These are phyloP conservation scores for Penicillium expansum DNA, from an alignment of 2,329 filamentous ascomycete genomes.

Conservation along the genomic window DNA sequence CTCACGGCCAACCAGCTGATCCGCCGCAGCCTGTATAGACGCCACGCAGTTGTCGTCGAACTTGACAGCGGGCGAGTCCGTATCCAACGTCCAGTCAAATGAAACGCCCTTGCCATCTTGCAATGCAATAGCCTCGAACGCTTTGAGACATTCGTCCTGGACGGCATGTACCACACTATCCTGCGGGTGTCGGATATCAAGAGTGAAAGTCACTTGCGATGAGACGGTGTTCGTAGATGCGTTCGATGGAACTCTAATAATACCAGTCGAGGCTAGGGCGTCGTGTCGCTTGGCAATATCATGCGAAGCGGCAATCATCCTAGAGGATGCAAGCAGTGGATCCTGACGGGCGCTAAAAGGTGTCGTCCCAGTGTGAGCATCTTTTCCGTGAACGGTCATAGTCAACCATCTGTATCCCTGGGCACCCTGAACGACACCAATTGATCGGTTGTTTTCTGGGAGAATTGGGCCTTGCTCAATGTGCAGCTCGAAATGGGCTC, in stretches of 20 bases:
- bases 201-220: conserved; percentile 60
- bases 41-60: conserved; percentile 64
- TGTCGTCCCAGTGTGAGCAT: conserved; percentile 70
- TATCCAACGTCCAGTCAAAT: conserved; percentile 58
- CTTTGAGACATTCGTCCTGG: conserved; percentile 52
- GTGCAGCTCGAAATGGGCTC: conserved; percentile 75
- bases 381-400: conserved; percentile 60
- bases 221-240: conserved; percentile 68
- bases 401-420: conserved; percentile 70
- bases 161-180: conserved; percentile 56
- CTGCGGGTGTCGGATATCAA: conserved; percentile 61
- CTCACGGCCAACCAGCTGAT: conserved; percentile 52
- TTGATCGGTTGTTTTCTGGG: conserved; percentile 57
- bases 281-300: conserved; percentile 55
- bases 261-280: conserved; percentile 64
- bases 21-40: conserved; percentile 57
- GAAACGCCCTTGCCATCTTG: conserved; percentile 51
- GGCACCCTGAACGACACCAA: conserved; percentile 65
- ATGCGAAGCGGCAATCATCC: conserved; percentile 63
- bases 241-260: conserved; percentile 57
- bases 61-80: conserved; percentile 53
- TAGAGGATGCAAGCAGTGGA: conserved; percentile 61
- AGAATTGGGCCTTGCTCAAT: conserved; percentile 77
- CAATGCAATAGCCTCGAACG: conserved; percentile 56
- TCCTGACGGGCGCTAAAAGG: conserved; percentile 61